Evolutionary conservation across 345 rosid genomes (phyloP).

Genomic region (Erucastrum elatum): DNA sequence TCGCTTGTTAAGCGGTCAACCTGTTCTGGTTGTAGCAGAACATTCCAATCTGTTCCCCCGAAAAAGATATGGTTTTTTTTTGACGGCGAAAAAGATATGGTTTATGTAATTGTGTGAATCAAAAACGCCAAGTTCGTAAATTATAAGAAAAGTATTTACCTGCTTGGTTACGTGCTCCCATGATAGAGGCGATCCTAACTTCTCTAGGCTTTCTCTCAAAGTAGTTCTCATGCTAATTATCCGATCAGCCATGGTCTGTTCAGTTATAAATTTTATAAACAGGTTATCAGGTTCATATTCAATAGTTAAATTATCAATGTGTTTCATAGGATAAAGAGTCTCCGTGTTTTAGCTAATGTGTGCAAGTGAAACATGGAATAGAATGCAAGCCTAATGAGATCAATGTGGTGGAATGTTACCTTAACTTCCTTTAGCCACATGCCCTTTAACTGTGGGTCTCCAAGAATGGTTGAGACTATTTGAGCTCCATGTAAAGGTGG

Average conservation of each 20-base stretch:
- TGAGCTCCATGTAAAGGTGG: constrained; percentile 94
- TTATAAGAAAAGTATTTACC: constrained; percentile 37
- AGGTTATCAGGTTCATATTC: no score
- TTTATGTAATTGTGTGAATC: constrained; percentile 9
- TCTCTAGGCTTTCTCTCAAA: constrained; percentile 77
- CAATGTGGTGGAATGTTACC: constrained; percentile 45
- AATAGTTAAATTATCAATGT: background rate
- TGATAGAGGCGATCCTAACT: constrained; percentile 70
- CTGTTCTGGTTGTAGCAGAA: constrained; percentile 92
- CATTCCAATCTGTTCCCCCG: constrained; percentile 79
- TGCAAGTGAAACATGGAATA: no score
- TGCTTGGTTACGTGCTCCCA: constrained; percentile 95
- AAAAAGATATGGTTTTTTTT: no score
- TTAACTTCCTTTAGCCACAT: constrained; percentile 92
- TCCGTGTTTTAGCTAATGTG: background rate
- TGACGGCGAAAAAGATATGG: no score
- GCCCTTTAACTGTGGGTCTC: constrained; percentile 71
- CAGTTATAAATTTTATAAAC: background rate
- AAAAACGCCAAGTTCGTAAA: background rate
- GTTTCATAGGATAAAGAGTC: no score
- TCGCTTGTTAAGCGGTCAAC: constrained; percentile 78
- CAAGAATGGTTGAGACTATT: constrained; percentile 75
- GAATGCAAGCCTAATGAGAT: background rate
- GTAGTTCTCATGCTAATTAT: constrained; percentile 86
- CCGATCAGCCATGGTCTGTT: constrained; percentile 92